phyloP scores from a whole-genome alignment of 768 basidiomycete species.

The Leucocoprinus birnbaumii region DNA sequence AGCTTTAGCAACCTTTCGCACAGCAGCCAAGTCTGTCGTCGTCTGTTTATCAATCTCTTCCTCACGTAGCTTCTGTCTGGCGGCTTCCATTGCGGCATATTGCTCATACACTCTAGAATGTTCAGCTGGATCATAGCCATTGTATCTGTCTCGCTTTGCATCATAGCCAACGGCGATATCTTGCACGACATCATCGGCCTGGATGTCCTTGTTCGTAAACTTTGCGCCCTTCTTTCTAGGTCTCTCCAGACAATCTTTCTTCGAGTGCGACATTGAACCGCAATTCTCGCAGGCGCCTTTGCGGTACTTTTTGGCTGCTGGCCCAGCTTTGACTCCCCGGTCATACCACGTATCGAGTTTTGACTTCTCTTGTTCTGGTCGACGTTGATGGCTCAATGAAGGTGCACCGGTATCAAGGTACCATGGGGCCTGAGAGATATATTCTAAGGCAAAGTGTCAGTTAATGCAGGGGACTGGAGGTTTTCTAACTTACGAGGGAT shows the following conservation, averaged over 20 bases:
- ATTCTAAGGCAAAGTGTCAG: constrained; percentile 52
- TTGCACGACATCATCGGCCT: constrained; percentile 88
- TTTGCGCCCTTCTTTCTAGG: constrained; percentile 96
- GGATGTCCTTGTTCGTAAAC: constrained; percentile 86
- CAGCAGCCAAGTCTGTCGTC: constrained; percentile 86
- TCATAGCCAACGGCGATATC: constrained; percentile 77
- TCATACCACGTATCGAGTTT: constrained; percentile 93
- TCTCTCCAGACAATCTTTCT: constrained; percentile 90
- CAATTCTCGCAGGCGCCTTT: constrained; percentile 99
- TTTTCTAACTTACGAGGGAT: constrained; percentile 77
- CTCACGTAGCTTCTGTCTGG: constrained; percentile 86
- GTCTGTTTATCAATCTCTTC: constrained; percentile 98
- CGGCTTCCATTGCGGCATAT: constrained; percentile 89
- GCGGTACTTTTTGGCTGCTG: constrained; percentile 94
- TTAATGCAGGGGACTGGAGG: not conserved
- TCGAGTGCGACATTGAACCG: constrained; percentile 93
- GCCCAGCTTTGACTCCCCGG: constrained; percentile 79
- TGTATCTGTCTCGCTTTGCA: constrained; percentile 97
- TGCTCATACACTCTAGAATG: constrained; percentile 90
- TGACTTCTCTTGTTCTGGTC: constrained; percentile 61
- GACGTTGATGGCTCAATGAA: constrained; percentile 92
- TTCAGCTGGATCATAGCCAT: constrained; percentile 90
- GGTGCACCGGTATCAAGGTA: constrained; percentile 94
- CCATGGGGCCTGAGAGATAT: constrained; percentile 99
- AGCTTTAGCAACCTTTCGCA: constrained; percentile 93